A percentile compares a stretch with the other conserved stretches of the same genome.
Conservation (phyloP, 2,329 filamentous ascomycete genomes). For the Volutella citrinella region DNA sequence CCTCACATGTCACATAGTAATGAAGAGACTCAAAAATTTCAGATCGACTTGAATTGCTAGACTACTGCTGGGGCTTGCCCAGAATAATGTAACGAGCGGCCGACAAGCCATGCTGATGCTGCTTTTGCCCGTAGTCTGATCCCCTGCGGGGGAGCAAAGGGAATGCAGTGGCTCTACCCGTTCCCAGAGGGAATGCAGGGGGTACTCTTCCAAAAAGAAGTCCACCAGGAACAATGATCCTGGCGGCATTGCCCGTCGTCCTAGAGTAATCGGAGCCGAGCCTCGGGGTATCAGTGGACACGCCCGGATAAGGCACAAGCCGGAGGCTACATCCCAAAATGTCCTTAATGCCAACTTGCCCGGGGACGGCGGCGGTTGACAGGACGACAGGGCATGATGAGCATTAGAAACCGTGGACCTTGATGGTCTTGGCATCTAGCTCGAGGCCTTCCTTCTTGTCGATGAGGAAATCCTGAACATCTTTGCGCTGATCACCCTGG, state of each 20-base stretch:
- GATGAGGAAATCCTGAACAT: slow-evolving; percentile 95
- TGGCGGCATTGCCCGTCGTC: slow-evolving; percentile 30
- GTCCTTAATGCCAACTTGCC: slow-evolving; percentile 30
- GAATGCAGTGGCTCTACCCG: slow-evolving; percentile 12
- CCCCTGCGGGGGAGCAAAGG: slow-evolving; percentile 22
- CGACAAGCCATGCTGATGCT: slow-evolving; percentile 29
- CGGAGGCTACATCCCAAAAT: slow-evolving; percentile 29
- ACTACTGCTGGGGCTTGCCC: slow-evolving; percentile 34
- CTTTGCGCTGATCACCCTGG: slow-evolving; percentile 98
- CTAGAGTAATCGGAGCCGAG: slow-evolving; percentile 30
- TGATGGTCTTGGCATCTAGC: slow-evolving; percentile 95
- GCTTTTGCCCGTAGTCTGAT: slow-evolving; percentile 30
- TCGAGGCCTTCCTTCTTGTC: slow-evolving; percentile 94
- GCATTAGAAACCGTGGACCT: slow-evolving; percentile 63
- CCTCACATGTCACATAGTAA: too few species aligned
- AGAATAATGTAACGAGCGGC: slow-evolving; percentile 30
- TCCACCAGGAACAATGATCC: slow-evolving; percentile 24
- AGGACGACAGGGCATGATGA: slow-evolving; percentile 37
- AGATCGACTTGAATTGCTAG: slow-evolving; percentile 9
- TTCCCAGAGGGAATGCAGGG: slow-evolving; percentile 5
- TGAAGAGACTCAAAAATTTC: too few species aligned
- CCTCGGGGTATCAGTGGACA: slow-evolving; percentile 28
- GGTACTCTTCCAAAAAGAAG: slow-evolving; percentile 26
- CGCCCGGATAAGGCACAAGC: slow-evolving; percentile 28
- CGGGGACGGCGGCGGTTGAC: slow-evolving; percentile 29